These are phyloP conservation scores for Gossypioides kirkii DNA, from an alignment of 345 rosid genomes.

Conservation along the genomic window DNA sequence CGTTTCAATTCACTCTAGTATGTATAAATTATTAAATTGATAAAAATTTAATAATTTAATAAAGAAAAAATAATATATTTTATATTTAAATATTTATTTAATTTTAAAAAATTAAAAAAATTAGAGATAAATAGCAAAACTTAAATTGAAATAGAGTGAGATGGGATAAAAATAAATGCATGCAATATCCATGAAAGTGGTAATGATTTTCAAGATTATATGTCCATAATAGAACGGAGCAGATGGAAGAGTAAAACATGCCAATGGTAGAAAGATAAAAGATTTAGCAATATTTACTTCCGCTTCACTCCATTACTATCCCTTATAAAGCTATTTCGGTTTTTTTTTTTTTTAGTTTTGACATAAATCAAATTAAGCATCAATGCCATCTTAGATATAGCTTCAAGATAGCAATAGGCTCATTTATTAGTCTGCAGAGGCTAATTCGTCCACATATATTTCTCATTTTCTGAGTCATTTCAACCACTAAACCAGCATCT, in stretches of 20 bases:
- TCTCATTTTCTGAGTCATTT: neutral
- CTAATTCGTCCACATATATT: neutral
- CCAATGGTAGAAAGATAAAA: rapidly evolving
- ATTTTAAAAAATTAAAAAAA: too few species aligned
- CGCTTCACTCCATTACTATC: too few species aligned
- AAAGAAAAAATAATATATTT: too few species aligned
- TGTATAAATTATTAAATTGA: too few species aligned
- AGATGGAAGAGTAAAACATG: too few species aligned
- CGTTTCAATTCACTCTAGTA: rapidly evolving
- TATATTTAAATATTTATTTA: too few species aligned
- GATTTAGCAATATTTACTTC: too few species aligned
- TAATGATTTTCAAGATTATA: too few species aligned
- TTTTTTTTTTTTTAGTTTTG: neutral
- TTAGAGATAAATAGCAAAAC: too few species aligned
- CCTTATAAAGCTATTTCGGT: neutral
- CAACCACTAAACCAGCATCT: constrained; percentile 8
- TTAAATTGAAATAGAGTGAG: rapidly evolving
- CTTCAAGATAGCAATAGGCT: neutral
- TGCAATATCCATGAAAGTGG: too few species aligned
- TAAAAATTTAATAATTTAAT: too few species aligned
- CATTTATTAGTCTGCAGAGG: neutral
- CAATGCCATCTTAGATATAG: neutral
- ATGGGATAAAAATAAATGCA: rapidly evolving
- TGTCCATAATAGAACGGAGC: rapidly evolving
- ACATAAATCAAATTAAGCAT: neutral